Evolutionary conservation across 768 basidiomycete genomes (phyloP).

Genomic region (Lentinus tigrinus): DNA sequence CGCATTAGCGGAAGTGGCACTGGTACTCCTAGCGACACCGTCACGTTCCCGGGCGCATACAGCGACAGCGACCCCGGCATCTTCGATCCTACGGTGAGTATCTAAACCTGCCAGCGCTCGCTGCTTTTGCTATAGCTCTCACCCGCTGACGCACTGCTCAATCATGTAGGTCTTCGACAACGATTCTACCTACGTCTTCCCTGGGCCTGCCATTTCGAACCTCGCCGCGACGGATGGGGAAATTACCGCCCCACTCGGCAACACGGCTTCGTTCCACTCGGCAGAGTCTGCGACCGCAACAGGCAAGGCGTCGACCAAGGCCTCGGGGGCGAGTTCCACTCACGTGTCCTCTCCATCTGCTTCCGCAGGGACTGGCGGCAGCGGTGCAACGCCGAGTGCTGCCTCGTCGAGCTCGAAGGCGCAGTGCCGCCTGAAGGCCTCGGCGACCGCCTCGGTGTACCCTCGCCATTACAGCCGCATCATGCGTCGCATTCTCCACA

Average conservation of each 20-base stretch:
- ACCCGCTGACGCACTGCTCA: not conserved
- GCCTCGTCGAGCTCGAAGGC: conserved; percentile 3
- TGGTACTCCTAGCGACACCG: conserved; percentile 49
- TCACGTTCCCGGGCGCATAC: conserved; percentile 75
- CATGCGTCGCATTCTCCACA: conserved; percentile 18
- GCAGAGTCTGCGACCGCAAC: conserved; percentile 7
- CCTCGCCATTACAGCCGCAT: conserved; percentile 20
- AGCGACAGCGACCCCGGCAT: conserved; percentile 72
- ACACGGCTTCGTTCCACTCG: conserved; percentile 19
- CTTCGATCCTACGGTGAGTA: conserved; percentile 47
- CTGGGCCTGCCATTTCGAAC: conserved; percentile 27
- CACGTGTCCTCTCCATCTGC: not conserved
- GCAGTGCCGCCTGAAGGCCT: conserved; percentile 17
- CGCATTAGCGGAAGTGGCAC: conserved; percentile 50
- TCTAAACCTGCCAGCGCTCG: not conserved
- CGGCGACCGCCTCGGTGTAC: not conserved
- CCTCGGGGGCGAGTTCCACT: not conserved
- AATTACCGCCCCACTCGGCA: conserved; percentile 9
- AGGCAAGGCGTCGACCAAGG: not conserved
- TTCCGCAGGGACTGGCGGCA: not conserved
- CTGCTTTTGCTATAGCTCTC: too few species aligned
- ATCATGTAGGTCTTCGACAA: conserved; percentile 23
- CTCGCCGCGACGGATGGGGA: conserved; percentile 16
- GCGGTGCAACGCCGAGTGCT: too few species aligned
- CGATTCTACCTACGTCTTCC: conserved; percentile 28